These are phyloP conservation scores for Coemansia sp. DNA, from an alignment of 192 early-diverging fungal genomes.

Conservation along the genomic window DNA sequence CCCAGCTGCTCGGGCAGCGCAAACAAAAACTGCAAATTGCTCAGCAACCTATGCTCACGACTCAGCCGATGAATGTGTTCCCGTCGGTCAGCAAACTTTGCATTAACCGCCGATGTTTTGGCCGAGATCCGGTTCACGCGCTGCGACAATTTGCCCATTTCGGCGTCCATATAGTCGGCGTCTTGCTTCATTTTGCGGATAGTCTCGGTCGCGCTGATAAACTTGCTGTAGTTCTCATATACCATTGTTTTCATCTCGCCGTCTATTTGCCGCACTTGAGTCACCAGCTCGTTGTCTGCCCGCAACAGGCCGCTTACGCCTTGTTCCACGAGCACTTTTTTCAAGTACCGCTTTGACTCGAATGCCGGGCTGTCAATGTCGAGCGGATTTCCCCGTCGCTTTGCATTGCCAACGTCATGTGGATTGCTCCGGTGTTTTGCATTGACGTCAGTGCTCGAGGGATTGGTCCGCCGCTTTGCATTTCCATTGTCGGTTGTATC, in stretches of 20 bases:
- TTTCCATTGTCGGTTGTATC: not conserved
- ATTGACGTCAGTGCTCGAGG: not conserved
- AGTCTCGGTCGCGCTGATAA: slow-evolving; percentile 92
- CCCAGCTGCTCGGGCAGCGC: slow-evolving; percentile 78
- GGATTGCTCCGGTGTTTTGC: slow-evolving; percentile 13
- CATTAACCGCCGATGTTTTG: slow-evolving; percentile 57
- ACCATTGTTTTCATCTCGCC: slow-evolving; percentile 97
- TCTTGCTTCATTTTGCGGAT: slow-evolving; percentile 84
- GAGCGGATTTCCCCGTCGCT: slow-evolving; percentile 48
- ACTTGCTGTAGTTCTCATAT: slow-evolving; percentile 98
- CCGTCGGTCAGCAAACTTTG: slow-evolving; percentile 63
- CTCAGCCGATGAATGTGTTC: slow-evolving; percentile 72
- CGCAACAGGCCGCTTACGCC: slow-evolving; percentile 68
- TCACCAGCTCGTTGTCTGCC: slow-evolving; percentile 53
- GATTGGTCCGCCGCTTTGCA: slow-evolving; percentile 12
- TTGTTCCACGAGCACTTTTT: slow-evolving; percentile 69
- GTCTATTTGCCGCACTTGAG: slow-evolving; percentile 84
- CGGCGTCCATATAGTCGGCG: slow-evolving; percentile 81
- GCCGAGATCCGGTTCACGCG: slow-evolving; percentile 68
- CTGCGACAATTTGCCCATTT: slow-evolving; percentile 72
- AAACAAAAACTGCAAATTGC: slow-evolving; percentile 85
- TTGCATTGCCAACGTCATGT: slow-evolving; percentile 4
- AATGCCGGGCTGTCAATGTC: slow-evolving; percentile 74
- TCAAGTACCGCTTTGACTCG: slow-evolving; percentile 76
- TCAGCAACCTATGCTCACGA: slow-evolving; percentile 68